Evolutionary conservation across 2,329 filamentous ascomycete species (phyloP).

Genomic region (Paradendryphiella salina): DNA sequence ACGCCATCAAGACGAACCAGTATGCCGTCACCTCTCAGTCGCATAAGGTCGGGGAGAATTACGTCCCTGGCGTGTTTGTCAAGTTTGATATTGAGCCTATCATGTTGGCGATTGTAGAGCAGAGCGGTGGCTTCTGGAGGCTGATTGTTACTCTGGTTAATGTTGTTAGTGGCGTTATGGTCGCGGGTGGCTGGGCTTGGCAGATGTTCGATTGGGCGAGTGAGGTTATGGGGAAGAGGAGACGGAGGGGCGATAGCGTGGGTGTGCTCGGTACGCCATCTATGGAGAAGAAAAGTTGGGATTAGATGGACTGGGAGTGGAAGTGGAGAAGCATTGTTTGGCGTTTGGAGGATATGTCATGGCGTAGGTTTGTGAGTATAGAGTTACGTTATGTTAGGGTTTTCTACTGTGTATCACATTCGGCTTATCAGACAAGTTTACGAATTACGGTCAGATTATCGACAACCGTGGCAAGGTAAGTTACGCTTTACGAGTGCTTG

Average conservation of each 20-base stretch:
- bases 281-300: slow-evolving; percentile 22
- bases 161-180: slow-evolving; percentile 84
- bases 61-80: slow-evolving; percentile 89
- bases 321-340: slow-evolving; percentile 2
- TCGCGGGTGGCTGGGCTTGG: slow-evolving; percentile 92
- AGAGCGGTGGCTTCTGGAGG: slow-evolving; percentile 71
- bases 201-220: slow-evolving; percentile 76
- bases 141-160: slow-evolving; percentile 86
- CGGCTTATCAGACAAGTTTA: no score
- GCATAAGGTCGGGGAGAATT: slow-evolving; percentile 66
- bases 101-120: slow-evolving; percentile 80
- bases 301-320: slow-evolving; percentile 3
- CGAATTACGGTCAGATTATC: no score
- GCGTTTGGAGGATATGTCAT: background rate
- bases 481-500: no score
- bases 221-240: slow-evolving; percentile 52
- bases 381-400: no score
- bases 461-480: no score
- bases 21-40: slow-evolving; percentile 95
- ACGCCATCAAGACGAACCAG: slow-evolving; percentile 88
- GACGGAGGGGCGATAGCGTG: slow-evolving; percentile 48
- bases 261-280: slow-evolving; percentile 51
- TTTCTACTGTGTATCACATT: no score
- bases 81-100: slow-evolving; percentile 99
- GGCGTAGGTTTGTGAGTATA: no score